A percentile compares a stretch with the other conserved stretches of the same genome.
phyloP scores from a whole-genome alignment of 2,329 filamentous ascomycete species.

The Trichophyton schoenleinii region DNA sequence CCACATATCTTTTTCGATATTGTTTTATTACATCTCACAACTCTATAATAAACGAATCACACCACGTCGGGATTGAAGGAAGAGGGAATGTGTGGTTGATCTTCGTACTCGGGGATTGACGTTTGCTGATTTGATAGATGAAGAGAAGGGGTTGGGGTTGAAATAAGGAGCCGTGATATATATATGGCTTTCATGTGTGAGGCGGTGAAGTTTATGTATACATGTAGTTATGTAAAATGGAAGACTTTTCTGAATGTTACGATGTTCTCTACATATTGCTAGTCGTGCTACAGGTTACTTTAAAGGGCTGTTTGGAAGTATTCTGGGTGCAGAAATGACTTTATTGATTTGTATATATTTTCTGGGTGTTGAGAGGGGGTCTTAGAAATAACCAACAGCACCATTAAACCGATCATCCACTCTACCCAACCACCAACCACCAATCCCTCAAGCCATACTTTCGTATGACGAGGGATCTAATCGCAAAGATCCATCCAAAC shows the following conservation, averaged over 20 bases:
- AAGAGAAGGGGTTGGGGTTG: neutral
- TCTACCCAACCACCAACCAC: neutral
- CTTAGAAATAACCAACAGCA: neutral
- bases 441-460: neutral
- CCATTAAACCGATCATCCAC: neutral
- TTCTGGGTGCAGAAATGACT: neutral
- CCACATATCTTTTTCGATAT: neutral
- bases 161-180: neutral
- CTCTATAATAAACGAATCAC: constrained; percentile 1
- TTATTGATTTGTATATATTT: neutral
- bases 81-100: neutral
- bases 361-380: neutral
- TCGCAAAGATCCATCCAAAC: neutral
- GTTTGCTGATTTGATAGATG: neutral
- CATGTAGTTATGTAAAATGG: constrained; percentile 2
- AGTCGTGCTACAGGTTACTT: too few species aligned
- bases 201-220: neutral
- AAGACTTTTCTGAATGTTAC: neutral
- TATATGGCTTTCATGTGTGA: neutral
- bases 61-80: neutral
- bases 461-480: neutral
- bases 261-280: neutral
- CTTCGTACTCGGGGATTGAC: too few species aligned
- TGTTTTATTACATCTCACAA: constrained; percentile 3
- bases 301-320: neutral